Evolutionary conservation across 768 basidiomycete species (phyloP).

Genomic region (Russula sp.): DNA sequence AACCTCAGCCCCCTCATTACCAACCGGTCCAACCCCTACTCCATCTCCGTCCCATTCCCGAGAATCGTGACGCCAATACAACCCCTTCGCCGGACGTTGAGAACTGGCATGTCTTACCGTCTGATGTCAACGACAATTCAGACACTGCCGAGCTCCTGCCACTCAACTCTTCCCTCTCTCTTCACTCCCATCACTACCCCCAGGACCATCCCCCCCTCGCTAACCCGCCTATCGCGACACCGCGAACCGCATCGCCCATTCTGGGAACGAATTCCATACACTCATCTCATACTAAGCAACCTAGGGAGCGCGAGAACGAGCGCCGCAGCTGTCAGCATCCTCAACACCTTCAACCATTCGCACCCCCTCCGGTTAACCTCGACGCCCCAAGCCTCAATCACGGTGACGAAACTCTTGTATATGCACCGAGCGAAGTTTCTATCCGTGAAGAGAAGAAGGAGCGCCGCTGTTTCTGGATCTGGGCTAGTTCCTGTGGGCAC

Average conservation of each 20-base stretch:
- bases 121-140: conserved; percentile 21
- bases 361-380: conserved; percentile 21
- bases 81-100: conserved; percentile 36
- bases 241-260: conserved; percentile 18
- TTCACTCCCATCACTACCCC: conserved; percentile 45
- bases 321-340: conserved; percentile 44
- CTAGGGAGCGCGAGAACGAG: conserved; percentile 29
- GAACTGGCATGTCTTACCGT: conserved; percentile 38
- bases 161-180: conserved; percentile 42
- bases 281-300: conserved; percentile 24
- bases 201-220: conserved; percentile 40
- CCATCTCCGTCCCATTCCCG: conserved; percentile 16
- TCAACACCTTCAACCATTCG: conserved; percentile 53
- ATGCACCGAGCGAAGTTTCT: conserved; percentile 24
- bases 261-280: conserved; percentile 2
- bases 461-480: conserved; percentile 52
- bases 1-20: conserved; percentile 2
- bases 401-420: conserved; percentile 30
- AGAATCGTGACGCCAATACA: conserved; percentile 23
- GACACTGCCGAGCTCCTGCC: conserved; percentile 23
- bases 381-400: conserved; percentile 26
- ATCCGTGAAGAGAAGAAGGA: conserved; percentile 37
- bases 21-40: conserved; percentile 13
- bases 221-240: conserved; percentile 21
- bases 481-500: conserved; percentile 25